Base-by-base conservation (phyloP, 176 grass and related monocot genomes). In the Aegilops tauschii region DNA sequence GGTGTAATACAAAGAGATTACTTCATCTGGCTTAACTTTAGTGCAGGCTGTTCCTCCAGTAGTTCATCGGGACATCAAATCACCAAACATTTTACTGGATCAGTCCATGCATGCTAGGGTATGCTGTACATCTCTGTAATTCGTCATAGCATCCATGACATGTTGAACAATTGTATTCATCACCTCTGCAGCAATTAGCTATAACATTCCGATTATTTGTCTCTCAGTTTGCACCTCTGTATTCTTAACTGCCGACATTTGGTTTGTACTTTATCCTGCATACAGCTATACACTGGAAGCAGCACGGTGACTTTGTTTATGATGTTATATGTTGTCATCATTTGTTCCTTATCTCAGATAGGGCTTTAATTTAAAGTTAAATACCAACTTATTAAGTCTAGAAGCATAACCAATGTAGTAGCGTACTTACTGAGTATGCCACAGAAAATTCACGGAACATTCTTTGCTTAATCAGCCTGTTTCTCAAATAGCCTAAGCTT, bases 31-130 rank as follows among this genome's bases (percentile, higher is more conserved):
- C 85, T 71, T 75, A 36, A 87, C 44, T 91, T 80, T 77, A 86
- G 69, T 82, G 88, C 90, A 97, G 95, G 96, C 90, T 92, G 92
- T 94, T 90, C 96, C 96, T 86, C 86, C 96, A 34, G 96, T 98
- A 73, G 82, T 95, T 79, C 96, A 98, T 70, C 89, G 93, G 35
- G 96, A 98, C 84, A 91, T 98, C 83, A 98, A 98, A 89, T 95
- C 93, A 78, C 89, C 90, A 3, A 98, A 98, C 65, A 98, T 98
- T 86, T 91, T 98, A 92, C 84, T 98, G 82, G 96, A 98, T 71
- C 86, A 80, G 34, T 93, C 91, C 27, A 98, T 98, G 96, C 89
- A 79, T 86, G 96, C 93, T 82, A 95, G 93, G 87, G 93, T 98
- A 95, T 77, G 91, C 66, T 72, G 69, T 74, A 76, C 20, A 73